phyloP scores from a whole-genome alignment of 2,329 filamentous ascomycete genomes.

The Phyllosticta paracitricarpa region DNA sequence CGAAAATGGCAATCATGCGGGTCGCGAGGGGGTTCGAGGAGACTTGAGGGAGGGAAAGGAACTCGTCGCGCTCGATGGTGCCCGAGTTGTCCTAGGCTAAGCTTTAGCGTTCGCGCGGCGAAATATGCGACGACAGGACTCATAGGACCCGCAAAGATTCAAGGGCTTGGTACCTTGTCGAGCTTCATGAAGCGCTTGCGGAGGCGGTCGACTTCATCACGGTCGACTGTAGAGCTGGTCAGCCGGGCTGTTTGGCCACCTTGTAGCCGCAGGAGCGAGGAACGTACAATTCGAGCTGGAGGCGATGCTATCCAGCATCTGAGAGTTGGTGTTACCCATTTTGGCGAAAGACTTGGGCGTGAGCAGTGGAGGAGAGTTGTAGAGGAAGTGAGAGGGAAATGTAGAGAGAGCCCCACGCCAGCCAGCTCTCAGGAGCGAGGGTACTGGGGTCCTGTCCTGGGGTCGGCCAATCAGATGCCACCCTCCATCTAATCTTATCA shows the following conservation, averaged over 20 bases:
- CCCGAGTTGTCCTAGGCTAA: slow-evolving; percentile 80
- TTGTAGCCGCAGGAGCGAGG: neutral
- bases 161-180: slow-evolving; percentile 62
- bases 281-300: slow-evolving; percentile 86
- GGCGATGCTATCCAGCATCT: slow-evolving; percentile 89
- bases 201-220: slow-evolving; percentile 90
- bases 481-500: neutral
- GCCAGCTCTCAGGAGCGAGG: slow-evolving; percentile 3
- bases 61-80: slow-evolving; percentile 97
- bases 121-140: neutral
- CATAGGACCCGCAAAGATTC: neutral
- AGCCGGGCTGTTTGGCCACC: slow-evolving; percentile 2
- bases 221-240: slow-evolving; percentile 59
- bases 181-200: slow-evolving; percentile 99
- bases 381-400: slow-evolving; percentile 9
- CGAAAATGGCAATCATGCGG: slow-evolving; percentile 98
- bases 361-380: slow-evolving; percentile 9
- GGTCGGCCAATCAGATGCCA: slow-evolving; percentile 1
- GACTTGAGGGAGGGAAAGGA: slow-evolving; percentile 92
- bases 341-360: slow-evolving; percentile 17
- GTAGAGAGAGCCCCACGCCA: slow-evolving; percentile 3
- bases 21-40: slow-evolving; percentile 96
- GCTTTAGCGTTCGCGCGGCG: neutral
- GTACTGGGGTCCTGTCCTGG: neutral
- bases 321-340: slow-evolving; percentile 48